Base-by-base conservation (phyloP, 139 green algal genomes). In the Picochlorum sp. region DNA sequence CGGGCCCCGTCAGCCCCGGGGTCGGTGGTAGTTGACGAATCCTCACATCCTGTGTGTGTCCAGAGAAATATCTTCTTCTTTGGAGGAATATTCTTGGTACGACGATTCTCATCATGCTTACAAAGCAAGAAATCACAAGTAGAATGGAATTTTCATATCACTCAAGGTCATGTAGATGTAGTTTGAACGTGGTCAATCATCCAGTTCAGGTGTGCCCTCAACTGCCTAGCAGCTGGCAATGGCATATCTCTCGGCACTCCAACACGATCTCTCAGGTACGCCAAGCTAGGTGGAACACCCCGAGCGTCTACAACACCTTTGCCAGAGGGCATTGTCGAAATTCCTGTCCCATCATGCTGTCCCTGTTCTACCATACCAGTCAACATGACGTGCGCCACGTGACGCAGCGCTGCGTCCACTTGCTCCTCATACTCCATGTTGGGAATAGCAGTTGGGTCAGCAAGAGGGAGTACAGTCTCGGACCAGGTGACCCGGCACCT, bases 191-290 rank as follows among this genome's bases (percentile, higher is more conserved):
- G 51, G 13, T 85, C 72, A 34, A 85, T 82, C 20, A 76, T 52
- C 75, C 73, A 95, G 69, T 93, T 95, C 16, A 94, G 66, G 74
- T 96, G 90, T 1, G 90, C 90, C 0, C 90, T 69, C 49, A 97
- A 67, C 77, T 95, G 88, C n/a, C 89, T 63, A 1, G 90, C 89
- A 2, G 87, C 85, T 4, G 86, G 85, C 37, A 90, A 74, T 50
- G 67, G 67, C 79, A 97, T 79, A 69, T 96, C 90, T 0, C 89
- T 71, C 0, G 90, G 90, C 37, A 97, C 90, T 2, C 87, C 81
- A 18, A 96, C 85, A 14, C 88, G 73, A 61, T 95, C 85, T 3
- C 88, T 63, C 55, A 97, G 45, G 66, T 95, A 97, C 6, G 63
- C 80, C 8, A 70, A 15, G 0, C 62, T 67, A 20, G 18, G 18